Evolutionary conservation across 345 rosid genomes (phyloP).

Genomic region (Pistacia integerrima): DNA sequence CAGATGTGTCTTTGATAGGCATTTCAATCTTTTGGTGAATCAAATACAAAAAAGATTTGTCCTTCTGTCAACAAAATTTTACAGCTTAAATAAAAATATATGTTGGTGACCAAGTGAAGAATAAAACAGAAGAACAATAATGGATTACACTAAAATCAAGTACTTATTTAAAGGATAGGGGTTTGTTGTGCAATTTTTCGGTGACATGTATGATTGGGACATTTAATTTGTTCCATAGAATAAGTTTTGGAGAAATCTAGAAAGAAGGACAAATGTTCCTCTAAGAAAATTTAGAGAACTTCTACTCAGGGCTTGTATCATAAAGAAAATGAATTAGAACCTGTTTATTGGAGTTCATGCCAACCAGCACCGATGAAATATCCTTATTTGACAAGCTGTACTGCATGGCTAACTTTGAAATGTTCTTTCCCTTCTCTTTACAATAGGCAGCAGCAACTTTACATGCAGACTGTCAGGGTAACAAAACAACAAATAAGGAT

Average conservation of each 20-base stretch:
- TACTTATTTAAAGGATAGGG: not conserved
- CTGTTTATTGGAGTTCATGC: slow-evolving; percentile 87
- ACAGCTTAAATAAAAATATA: not conserved
- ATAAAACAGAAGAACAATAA: not conserved
- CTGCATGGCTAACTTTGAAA: slow-evolving; percentile 81
- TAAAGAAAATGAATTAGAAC: slow-evolving; percentile 31
- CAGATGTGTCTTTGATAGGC: not conserved
- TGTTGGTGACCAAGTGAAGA: not conserved
- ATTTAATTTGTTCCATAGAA: not conserved
- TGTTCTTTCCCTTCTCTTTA: slow-evolving; percentile 74
- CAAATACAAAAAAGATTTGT: not conserved
- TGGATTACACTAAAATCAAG: not conserved
- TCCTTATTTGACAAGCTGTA: slow-evolving; percentile 80
- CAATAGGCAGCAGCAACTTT: slow-evolving; percentile 70
- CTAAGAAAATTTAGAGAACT: not conserved
- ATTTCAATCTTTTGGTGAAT: not conserved
- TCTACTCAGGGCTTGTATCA: not conserved
- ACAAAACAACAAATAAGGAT: slow-evolving; percentile 6
- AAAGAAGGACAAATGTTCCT: not conserved
- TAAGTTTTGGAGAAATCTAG: not conserved
- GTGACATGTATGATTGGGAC: not conserved
- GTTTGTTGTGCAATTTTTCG: not conserved
- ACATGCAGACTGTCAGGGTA: slow-evolving; percentile 58
- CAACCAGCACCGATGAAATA: slow-evolving; percentile 74
- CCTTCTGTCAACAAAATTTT: not conserved